A percentile compares a stretch with the other conserved stretches of the same genome.
Evolutionary conservation across 257 asterid genomes (phyloP).

Genomic region (Solanum clarkiae): DNA sequence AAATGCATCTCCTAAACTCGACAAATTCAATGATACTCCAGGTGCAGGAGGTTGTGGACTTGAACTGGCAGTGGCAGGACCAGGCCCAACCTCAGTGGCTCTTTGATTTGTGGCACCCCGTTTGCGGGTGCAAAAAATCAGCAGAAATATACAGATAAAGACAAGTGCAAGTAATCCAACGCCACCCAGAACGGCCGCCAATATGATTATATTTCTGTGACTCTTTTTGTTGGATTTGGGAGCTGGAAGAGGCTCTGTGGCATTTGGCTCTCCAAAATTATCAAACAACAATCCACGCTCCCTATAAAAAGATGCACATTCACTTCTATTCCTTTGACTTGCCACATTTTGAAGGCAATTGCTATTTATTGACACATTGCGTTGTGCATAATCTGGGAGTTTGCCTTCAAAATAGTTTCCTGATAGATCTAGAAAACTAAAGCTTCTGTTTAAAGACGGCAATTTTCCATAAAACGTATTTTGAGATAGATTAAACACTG

Average conservation of each 20-base stretch:
- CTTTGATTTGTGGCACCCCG: constrained; percentile 42
- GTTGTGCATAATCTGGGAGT: constrained; percentile 44
- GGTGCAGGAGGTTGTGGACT: constrained; percentile 30
- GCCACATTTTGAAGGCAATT: constrained; percentile 60
- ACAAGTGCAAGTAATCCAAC: constrained; percentile 41
- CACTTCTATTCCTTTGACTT: constrained; percentile 45
- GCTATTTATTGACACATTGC: constrained; percentile 14
- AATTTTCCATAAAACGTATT: constrained; percentile 68
- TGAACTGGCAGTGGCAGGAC: constrained; percentile 42
- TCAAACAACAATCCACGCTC: constrained; percentile 62
- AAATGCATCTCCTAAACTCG: constrained; percentile 58
- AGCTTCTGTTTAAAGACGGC: constrained; percentile 38
- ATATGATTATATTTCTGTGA: constrained; percentile 29
- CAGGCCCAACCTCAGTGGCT: constrained; percentile 54
- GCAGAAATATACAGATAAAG: constrained; percentile 16
- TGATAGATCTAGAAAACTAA: constrained; percentile 45
- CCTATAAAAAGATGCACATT: constrained; percentile 59
- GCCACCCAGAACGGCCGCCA: constrained; percentile 71
- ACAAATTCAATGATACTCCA: constrained; percentile 34
- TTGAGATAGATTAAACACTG: constrained; percentile 42
- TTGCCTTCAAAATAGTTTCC: constrained; percentile 74
- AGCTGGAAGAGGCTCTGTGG: constrained; percentile 26
- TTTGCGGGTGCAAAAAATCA: constrained; percentile 48
- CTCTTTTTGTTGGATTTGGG: constrained; percentile 27
- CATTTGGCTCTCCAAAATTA: constrained; percentile 57